Evolutionary conservation across 1,139 yeast genomes (phyloP).

Genomic region (Sugiyamaella japonica): DNA sequence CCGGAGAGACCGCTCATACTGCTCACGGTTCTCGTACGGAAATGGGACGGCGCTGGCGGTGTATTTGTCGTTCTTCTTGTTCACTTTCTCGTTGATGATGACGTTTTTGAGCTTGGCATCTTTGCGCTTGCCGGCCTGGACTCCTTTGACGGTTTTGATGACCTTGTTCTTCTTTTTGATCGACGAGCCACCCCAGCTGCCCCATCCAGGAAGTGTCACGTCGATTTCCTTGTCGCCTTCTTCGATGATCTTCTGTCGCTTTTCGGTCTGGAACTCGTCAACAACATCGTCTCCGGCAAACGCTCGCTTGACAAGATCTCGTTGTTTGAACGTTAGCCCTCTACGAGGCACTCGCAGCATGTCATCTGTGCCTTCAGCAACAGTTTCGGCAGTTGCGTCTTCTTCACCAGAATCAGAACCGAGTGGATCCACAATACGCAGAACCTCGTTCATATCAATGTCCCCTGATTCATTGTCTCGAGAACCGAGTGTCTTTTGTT

Average conservation of each 20-base stretch:
- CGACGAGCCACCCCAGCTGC: slow-evolving; percentile 47
- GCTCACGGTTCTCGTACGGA: slow-evolving; percentile 91
- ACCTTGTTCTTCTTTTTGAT: slow-evolving; percentile 54
- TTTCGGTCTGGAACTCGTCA: slow-evolving; percentile 79
- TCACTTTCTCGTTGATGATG: slow-evolving; percentile 82
- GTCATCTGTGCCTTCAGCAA: slow-evolving; percentile 36
- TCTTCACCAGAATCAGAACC: slow-evolving; percentile 36
- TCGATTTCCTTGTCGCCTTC: slow-evolving; percentile 90
- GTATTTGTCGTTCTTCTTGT: slow-evolving; percentile 81
- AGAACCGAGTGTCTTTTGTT: slow-evolving; percentile 40
- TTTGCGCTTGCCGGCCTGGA: slow-evolving; percentile 66
- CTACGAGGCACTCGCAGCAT: slow-evolving; percentile 38
- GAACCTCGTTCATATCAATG: slow-evolving; percentile 50
- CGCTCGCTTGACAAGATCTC: slow-evolving; percentile 81
- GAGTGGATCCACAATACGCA: slow-evolving; percentile 49
- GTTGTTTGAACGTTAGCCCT: slow-evolving; percentile 62
- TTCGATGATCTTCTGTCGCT: slow-evolving; percentile 61
- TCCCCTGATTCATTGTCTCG: slow-evolving; percentile 40
- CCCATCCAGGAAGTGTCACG: slow-evolving; percentile 91
- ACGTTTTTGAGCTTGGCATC: slow-evolving; percentile 78
- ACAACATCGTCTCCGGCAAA: slow-evolving; percentile 95
- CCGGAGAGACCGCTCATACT: slow-evolving; percentile 87
- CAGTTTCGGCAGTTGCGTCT: slow-evolving; percentile 35
- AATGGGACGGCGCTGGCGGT: slow-evolving; percentile 87
- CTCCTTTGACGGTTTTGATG: slow-evolving; percentile 67